phyloP scores from a whole-genome alignment of 2,329 filamentous ascomycete species.

The Colletotrichum destructivum region DNA sequence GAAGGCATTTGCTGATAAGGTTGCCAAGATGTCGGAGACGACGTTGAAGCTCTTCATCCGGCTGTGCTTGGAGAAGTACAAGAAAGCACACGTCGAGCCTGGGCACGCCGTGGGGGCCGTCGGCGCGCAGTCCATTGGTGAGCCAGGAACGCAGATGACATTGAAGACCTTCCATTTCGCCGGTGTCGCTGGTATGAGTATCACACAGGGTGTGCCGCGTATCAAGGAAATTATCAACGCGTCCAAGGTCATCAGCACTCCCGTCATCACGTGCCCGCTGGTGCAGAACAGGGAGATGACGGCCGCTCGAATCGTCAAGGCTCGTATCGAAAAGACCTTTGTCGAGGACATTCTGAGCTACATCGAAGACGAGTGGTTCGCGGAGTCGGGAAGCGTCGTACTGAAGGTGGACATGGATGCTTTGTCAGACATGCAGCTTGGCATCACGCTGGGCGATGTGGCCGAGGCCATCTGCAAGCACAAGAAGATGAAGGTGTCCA shows the following conservation, averaged over 20 bases:
- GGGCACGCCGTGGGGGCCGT: constrained; percentile 97
- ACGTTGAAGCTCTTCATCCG: constrained; percentile 84
- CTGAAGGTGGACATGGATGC: constrained; percentile 86
- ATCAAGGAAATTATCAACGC: constrained; percentile 99
- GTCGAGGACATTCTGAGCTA: constrained; percentile 85
- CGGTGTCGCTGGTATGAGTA: constrained; percentile 99
- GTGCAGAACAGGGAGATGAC: constrained; percentile 81
- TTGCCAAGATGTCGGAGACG: constrained; percentile 84
- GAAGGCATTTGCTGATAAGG: constrained; percentile 73
- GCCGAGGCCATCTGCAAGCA: constrained; percentile 82
- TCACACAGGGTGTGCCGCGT: constrained; percentile 98
- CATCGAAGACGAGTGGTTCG: constrained; percentile 91
- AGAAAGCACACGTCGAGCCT: constrained; percentile 91
- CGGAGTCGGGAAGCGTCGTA: constrained; percentile 80
- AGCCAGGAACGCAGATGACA: constrained; percentile 99
- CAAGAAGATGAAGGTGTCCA: constrained; percentile 85
- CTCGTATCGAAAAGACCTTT: constrained; percentile 94
- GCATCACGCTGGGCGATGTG: constrained; percentile 82
- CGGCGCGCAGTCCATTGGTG: constrained; percentile 97
- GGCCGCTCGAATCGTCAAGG: constrained; percentile 92
- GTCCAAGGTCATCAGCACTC: constrained; percentile 92
- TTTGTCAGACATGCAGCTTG: constrained; percentile 85
- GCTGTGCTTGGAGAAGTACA: constrained; percentile 90
- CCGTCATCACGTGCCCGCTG: constrained; percentile 90
- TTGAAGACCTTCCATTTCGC: constrained; percentile 99